Evolutionary conservation across 257 asterid species (phyloP).

Genomic region (Paulownia fortunei): DNA sequence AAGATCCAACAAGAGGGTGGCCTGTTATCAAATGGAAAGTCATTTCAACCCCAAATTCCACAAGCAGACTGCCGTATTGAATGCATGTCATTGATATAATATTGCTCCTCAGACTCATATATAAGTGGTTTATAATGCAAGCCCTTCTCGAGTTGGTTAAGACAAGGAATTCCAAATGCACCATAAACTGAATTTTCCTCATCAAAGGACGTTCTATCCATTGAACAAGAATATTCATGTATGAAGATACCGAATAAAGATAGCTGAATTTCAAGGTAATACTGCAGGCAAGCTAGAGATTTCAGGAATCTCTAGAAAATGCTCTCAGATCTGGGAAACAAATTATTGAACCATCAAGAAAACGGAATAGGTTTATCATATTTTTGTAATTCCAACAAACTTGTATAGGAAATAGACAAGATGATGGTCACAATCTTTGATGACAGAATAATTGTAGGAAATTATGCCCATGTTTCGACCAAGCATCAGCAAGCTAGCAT

Average conservation of each 20-base stretch:
- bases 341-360: not conserved
- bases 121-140: conserved; percentile 13
- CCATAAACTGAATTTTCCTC: not conserved
- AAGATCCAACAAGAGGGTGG: too few species aligned
- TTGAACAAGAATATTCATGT: not conserved
- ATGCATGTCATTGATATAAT: too few species aligned
- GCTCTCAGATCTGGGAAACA: not conserved
- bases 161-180: not conserved
- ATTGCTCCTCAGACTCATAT: conserved; percentile 21
- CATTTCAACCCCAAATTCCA: too few species aligned
- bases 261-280: not conserved
- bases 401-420: not conserved
- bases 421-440: not conserved
- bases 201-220: not conserved
- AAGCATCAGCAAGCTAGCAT: too few species aligned
- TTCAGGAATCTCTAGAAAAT: not conserved
- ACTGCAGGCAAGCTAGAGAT: too few species aligned
- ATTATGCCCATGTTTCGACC: not conserved
- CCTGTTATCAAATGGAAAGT: too few species aligned
- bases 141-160: not conserved
- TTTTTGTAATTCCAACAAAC: not conserved
- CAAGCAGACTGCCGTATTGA: too few species aligned
- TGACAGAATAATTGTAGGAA: not conserved
- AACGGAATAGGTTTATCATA: not conserved
- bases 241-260: too few species aligned